Percentiles rank a stretch among this genome's conserved stretches.
Conservation (phyloP, 805 yeast species). For the Candida quercuum region DNA sequence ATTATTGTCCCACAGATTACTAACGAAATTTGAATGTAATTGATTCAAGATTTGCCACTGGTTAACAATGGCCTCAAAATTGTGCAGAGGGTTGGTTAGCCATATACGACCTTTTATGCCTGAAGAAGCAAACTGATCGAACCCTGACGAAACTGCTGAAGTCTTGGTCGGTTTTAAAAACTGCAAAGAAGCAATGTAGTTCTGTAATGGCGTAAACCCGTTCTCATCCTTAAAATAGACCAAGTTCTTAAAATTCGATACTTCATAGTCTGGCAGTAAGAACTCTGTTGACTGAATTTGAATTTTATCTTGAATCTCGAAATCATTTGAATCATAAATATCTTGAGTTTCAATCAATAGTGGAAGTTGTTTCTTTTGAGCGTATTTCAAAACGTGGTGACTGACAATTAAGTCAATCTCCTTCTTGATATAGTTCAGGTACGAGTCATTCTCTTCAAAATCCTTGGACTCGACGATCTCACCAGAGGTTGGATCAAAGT, state of each 20-base stretch:
- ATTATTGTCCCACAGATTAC: slow-evolving; percentile 1
- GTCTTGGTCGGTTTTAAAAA: slow-evolving; percentile 5
- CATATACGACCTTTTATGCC: slow-evolving; percentile 8
- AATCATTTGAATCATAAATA: slow-evolving; percentile 1
- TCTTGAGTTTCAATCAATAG: slow-evolving; percentile 5
- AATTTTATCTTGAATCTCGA: slow-evolving; percentile 5
- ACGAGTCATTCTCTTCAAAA: slow-evolving; percentile 2
- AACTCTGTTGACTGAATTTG: slow-evolving; percentile 7
- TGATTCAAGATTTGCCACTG: slow-evolving; percentile 10
- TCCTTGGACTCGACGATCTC: neutral
- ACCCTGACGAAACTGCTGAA: slow-evolving; percentile 2
- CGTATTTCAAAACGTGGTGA: slow-evolving; percentile 4
- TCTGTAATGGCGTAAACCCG: slow-evolving; percentile 9
- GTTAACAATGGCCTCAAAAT: slow-evolving; percentile 6
- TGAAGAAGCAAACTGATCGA: slow-evolving; percentile 4
- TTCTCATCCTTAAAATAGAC: slow-evolving; percentile 6
- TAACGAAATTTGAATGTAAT: slow-evolving; percentile 4
- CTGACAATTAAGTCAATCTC: slow-evolving; percentile 8
- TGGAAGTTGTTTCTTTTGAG: neutral
- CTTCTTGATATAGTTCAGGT: slow-evolving; percentile 4
- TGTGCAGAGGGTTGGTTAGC: slow-evolving; percentile 2
- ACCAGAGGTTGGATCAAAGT: neutral
- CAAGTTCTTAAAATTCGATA: slow-evolving; percentile 8
- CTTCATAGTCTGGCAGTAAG: slow-evolving; percentile 7
- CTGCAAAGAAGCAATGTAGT: slow-evolving; percentile 7